phyloP scores from a whole-genome alignment of 257 asterid species.

The Plantago elongata region DNA sequence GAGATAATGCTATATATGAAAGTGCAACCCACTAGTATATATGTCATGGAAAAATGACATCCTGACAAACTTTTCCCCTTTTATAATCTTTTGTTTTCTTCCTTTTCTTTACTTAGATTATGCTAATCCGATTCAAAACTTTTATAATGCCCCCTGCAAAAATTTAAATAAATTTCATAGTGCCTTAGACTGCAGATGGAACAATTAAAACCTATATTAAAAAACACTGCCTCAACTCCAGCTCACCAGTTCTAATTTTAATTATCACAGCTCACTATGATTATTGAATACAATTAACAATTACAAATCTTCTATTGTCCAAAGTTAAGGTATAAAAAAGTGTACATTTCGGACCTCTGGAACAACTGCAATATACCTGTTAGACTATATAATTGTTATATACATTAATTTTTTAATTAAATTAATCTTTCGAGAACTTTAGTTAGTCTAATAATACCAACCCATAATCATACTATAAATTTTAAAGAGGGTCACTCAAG shows the following conservation, averaged over 20 bases:
- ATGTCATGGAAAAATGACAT: constrained; percentile 2
- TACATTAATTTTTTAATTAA: too few relatives aligned
- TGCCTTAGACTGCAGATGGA: not conserved
- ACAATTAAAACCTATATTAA: not conserved
- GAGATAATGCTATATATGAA: constrained; percentile 6
- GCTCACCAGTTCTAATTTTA: not conserved
- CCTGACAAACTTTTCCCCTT: not conserved
- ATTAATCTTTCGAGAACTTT: too few relatives aligned
- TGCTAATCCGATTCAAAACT: constrained; percentile 7
- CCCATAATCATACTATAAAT: too few relatives aligned
- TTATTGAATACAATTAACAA: not conserved
- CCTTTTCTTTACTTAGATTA: not conserved
- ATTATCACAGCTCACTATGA: not conserved
- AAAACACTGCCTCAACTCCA: not conserved
- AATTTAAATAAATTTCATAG: not conserved
- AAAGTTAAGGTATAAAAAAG: too few relatives aligned
- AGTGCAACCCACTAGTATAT: constrained; percentile 10
- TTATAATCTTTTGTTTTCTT: not conserved
- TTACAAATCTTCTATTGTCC: too few relatives aligned
- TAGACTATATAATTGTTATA: too few relatives aligned
- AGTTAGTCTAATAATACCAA: too few relatives aligned
- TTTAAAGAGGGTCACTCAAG: too few relatives aligned
- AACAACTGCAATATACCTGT: too few relatives aligned
- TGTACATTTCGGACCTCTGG: too few relatives aligned
- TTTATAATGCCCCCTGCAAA: not conserved